Evolutionary conservation across 371 early-diverging fungal species (phyloP).

Genomic region (Mucor mucedo): DNA sequence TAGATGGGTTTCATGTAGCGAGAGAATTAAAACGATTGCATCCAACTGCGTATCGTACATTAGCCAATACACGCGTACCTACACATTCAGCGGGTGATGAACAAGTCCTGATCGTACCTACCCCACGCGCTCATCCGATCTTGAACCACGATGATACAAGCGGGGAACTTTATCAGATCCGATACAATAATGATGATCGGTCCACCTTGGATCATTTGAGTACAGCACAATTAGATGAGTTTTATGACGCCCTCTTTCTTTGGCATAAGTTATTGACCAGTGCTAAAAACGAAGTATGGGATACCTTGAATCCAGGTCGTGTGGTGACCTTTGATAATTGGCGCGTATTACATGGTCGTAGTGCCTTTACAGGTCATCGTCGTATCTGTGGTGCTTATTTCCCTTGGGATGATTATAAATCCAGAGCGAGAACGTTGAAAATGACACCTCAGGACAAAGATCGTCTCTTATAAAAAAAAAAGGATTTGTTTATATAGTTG

Average conservation of each 20-base stretch:
- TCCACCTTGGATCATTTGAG: slow-evolving; percentile 64
- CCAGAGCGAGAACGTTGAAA: slow-evolving; percentile 50
- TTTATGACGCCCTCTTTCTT: slow-evolving; percentile 75
- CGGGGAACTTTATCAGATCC: slow-evolving; percentile 69
- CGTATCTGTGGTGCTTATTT: slow-evolving; percentile 82
- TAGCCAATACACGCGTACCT: slow-evolving; percentile 65
- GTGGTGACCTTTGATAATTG: slow-evolving; percentile 87
- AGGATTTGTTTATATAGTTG: not conserved
- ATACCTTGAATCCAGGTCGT: slow-evolving; percentile 73
- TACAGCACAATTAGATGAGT: slow-evolving; percentile 59
- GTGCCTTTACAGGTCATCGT: slow-evolving; percentile 77
- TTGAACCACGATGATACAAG: slow-evolving; percentile 64
- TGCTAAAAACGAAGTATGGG: slow-evolving; percentile 68
- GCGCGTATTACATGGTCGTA: slow-evolving; percentile 87
- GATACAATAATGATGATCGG: slow-evolving; percentile 91
- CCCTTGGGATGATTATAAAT: slow-evolving; percentile 83
- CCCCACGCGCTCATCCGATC: slow-evolving; percentile 69
- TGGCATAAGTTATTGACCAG: slow-evolving; percentile 74
- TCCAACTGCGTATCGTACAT: slow-evolving; percentile 68
- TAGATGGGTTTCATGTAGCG: slow-evolving; percentile 85
- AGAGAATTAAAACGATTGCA: slow-evolving; percentile 58
- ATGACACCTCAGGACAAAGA: slow-evolving; percentile 46
- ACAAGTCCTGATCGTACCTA: slow-evolving; percentile 68
- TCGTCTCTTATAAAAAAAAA: slow-evolving; percentile 27
- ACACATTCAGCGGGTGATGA: slow-evolving; percentile 89